Base-by-base conservation (phyloP, 2,329 filamentous ascomycete species). In the Diaporthe australafricana region DNA sequence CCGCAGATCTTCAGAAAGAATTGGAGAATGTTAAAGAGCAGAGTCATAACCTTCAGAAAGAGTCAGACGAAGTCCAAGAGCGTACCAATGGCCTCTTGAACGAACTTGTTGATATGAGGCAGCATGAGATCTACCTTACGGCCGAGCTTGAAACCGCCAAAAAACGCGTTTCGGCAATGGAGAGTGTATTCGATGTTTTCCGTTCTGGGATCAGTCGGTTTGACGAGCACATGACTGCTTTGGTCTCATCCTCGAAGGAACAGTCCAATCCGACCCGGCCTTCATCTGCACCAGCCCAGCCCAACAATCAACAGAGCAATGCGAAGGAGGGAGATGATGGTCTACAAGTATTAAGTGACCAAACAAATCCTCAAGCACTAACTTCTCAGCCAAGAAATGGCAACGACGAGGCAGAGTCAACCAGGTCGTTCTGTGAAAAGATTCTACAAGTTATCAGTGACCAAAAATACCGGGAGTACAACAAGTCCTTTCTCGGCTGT, bases 1-100 rank as follows among this genome's bases (percentile, higher is more conserved):
- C 48, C 12, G 5, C 48, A 27, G 11, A 16, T 4, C 22, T 50
- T 7, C 22, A 50, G 17, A 17, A 27, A 0, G 22, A 50, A 12
- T 8, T 50, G 14, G 22, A 27, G 11, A 5, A 11, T 27, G 48
- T 27, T 11, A 50, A 27, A 27, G 12, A 50, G 48, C 48, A 50
- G 5, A 50, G 27, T 2, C 4, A 0, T 7, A 12, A 17, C 5
- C 48, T 50, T 27, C 48, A 50, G 47, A 16, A 25, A 5, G 12
- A 25, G 22, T n/a, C 4, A n/a, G 47, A 12, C 3, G n/a, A 11
- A n/a, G 47, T 14, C 47, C 5, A 50, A 1, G 22, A n/a, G 8
- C 17, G 17, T 20, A 1, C 7, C 2, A 8, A 1, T 0, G 30
- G 11, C 2, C 17, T 35, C 2, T 7, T 5, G 20, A 16, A n/a